Evolutionary conservation across 495 filamentous ascomycete genomes (phyloP), one percentile per base, ranked within the genome.

Genomic region (Aspergillus panamensis): DNA sequence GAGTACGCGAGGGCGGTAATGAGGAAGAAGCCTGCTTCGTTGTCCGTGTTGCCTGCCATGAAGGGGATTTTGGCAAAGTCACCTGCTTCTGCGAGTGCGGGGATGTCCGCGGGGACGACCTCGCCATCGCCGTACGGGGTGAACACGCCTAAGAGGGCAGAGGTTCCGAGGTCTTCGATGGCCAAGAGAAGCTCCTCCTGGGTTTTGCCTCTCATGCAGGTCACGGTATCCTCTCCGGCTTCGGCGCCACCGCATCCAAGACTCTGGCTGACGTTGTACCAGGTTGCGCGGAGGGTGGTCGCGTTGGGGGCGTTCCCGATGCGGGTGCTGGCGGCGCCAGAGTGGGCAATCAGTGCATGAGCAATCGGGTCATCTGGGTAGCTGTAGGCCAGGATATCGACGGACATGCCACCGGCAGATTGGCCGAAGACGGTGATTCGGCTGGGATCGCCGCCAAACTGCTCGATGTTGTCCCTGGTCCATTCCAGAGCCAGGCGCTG

Each of bases 201-300:
- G 57, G 69, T 68, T 42, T 68, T 64, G 25, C 29, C 48, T 14
- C 74, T 69, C 74, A 82, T 77, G 62, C 81, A 84, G 2, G 60
- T 55, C 29, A 79, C 61, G 52, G 69, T 67, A 31, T 66, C 65
- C 19, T 62, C 62, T 0, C 70, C 45, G 55, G 60, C 55, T 37
- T 61, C 25, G 48, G 53, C 48, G 50, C 65, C 55, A 32, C 75
- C 68, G 48, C 73, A 76, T 13, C 73, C 74, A 19, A 80, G 69
- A 8, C 16, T 63, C 0, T 65, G 55, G 12, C 76, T 66, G 6
- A 73, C 62, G 33, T 67, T 74, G 61, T 75, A 75, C 70, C 71
- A 81, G 39, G 55, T 56, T 10, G 25, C 29, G 7, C 1, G 54
- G 19, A 44, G 53, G 14, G 47, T 17, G 25, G 40, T 32, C 2